Base-by-base conservation (phyloP, 2,329 filamentous ascomycete genomes). In the Fusarium duplospermum region DNA sequence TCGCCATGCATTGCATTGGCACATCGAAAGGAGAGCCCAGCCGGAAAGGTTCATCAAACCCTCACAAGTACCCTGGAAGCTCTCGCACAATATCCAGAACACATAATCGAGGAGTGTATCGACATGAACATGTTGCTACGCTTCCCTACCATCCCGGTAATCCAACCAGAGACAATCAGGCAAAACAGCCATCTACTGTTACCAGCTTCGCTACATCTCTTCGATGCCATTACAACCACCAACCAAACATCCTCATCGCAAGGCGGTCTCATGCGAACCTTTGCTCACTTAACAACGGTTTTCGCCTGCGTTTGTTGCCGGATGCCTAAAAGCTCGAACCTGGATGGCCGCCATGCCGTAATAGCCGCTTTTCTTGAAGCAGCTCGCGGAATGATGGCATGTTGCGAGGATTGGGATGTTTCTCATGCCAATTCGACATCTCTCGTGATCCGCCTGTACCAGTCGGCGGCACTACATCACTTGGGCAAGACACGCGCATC, bases 321-420 rank as follows among this genome's bases (percentile, higher is more conserved):
- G 8, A 61, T 31, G 18, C 65, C 40, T 3, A 58, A 20, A 6
- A 58, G 13, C 9, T 27, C 27, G 18, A 52, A n/a, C 4, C 36
- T 29, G 7, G 6, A 11, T 1, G 31, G 20, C 5, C 35, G 54
- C 1, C 35, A 64, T 38, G 52, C 40, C 27, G 40, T 62, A 27
- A 38, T 57, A 7, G 24, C 22, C 16, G 40, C 64, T 0, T 70
- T 72, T 13, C 62, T 72, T 5, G 38, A 50, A 33, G 69, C 69
- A 35, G 35, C 63, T 11, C 59, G 67, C 4, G 18, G 38, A 18
- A 72, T 72, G 67, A 18, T 70, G 24, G 27, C 50, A 2, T 65
- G 50, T 11, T 72, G 27, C 20, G 67, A 72, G 38, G 63, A 66
- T 20, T 66, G 60, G 57, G 69, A 72, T 8, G 27, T 72, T 13